Evolutionary conservation across 164 flowering plant species (phyloP), one percentile per base, ranked within the genome.

Genomic region (Dillenia turbinata): DNA sequence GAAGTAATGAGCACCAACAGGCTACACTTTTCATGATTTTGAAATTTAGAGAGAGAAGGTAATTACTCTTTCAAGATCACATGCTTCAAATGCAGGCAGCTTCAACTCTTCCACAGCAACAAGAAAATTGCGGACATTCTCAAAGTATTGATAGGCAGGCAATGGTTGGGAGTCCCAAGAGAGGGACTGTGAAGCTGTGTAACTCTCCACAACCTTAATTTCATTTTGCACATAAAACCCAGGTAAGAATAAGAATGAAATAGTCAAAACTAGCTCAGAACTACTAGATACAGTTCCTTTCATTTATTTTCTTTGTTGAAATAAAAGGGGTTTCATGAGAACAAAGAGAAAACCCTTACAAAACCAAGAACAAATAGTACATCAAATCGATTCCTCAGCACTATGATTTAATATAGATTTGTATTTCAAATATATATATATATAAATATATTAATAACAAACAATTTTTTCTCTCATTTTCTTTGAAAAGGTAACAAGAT

Each of bases 61-160:
- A 14, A 49, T 66, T 82, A 93, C 98, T 89, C 85, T 84, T 76
- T 90, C 97, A 66, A 93, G 85, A 76, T 84, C 90, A 54, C 96
- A 88, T 48, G 98, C 94, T 81, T 93, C 96, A 71, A 93, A 93
- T 59, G 84, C 85, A 16, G 94, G 92, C 1, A 93, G 66, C 65
- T 82, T 88, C 70, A 93, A 71, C 57, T 83, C 87, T 70, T 84
- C 81, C 14, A 78, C 79, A 0, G 96, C 96, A n/a, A 81, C 82
- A 19, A 90, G 74, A 71, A 93, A 90, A 63, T 93, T 93, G 26
- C 87, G 66, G 17, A 90, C 85, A 66, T 93, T 93, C 81, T 93
- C 98, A 62, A 90, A 93, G 75, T 88, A 87, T 65, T 90, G 98
- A 74, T 83, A 90, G 22, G 98, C 98, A 16, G 86, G 89, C 78